These are phyloP conservation scores for Aphanocladium album DNA, from an alignment of 2,329 filamentous ascomycete genomes.

Conservation along the genomic window DNA sequence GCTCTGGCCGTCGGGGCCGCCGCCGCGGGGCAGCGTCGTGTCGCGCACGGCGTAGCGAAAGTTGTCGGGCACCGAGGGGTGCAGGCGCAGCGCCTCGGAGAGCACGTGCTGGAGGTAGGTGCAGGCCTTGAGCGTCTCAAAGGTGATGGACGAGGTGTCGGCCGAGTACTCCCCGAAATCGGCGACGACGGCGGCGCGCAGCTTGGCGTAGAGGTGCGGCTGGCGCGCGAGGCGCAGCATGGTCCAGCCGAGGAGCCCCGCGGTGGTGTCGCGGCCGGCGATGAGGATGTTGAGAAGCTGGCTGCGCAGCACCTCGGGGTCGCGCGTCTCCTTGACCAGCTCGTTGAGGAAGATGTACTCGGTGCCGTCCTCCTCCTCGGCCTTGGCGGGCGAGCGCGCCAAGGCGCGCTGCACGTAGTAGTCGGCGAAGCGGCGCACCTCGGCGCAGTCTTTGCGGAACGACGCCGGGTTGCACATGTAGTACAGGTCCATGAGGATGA, in stretches of 20 bases:
- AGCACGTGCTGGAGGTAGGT: conserved; percentile 22
- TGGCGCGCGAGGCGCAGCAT: conserved; percentile 19
- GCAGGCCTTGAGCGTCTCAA: conserved; percentile 19
- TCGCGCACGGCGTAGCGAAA: conserved; percentile 23
- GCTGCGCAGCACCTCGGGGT: conserved; percentile 14
- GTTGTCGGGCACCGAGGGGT: conserved; percentile 31
- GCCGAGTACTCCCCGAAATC: conserved; percentile 8
- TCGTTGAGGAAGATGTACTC: conserved; percentile 16
- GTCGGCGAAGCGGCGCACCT: conserved; percentile 4
- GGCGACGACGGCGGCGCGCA: conserved; percentile 12
- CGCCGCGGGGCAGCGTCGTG: conserved; percentile 31
- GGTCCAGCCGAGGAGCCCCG: conserved; percentile 19
- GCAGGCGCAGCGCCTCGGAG: conserved; percentile 28
- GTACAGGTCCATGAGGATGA: conserved; percentile 1
- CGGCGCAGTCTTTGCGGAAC: not conserved
- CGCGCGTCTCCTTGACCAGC: conserved; percentile 16
- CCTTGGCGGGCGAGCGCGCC: not conserved
- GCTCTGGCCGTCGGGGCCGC: conserved; percentile 27
- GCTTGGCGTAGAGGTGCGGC: conserved; percentile 12
- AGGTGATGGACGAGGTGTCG: conserved; percentile 8
- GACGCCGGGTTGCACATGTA: not conserved
- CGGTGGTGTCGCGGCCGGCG: conserved; percentile 22
- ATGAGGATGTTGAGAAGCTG: conserved; percentile 18
- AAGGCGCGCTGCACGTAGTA: conserved; percentile 10
- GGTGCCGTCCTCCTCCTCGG: not conserved